Evolutionary conservation across 192 early-diverging fungal genomes (phyloP).

Genomic region (Podila verticillata): DNA sequence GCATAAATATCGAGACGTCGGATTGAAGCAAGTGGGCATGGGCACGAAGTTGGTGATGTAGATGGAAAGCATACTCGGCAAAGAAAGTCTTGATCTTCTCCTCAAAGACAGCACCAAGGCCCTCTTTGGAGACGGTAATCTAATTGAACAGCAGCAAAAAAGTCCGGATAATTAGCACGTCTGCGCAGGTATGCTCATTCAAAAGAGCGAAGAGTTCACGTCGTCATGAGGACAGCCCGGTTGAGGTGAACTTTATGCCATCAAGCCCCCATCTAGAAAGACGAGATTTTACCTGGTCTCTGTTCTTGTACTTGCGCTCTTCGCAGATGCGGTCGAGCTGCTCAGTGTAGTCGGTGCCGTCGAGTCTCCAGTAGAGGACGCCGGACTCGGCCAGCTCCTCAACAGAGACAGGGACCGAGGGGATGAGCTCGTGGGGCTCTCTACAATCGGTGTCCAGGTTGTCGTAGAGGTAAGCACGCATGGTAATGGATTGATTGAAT

Average conservation of each 20-base stretch:
- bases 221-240: no score
- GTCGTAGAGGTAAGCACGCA: conserved; percentile 80
- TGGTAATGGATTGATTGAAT: not conserved
- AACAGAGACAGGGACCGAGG: conserved; percentile 67
- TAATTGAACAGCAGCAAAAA: conserved; percentile 22
- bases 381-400: conserved; percentile 75
- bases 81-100: conserved; percentile 94
- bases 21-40: not conserved
- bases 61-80: conserved; percentile 68
- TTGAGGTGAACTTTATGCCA: no score
- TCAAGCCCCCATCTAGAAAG: no score
- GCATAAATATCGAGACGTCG: not conserved
- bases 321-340: conserved; percentile 74
- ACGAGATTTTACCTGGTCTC: conserved; percentile 71
- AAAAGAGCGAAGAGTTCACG: no score
- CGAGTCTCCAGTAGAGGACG: conserved; percentile 78
- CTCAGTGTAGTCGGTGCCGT: conserved; percentile 61
- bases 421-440: conserved; percentile 80
- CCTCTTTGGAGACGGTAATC: conserved; percentile 84
- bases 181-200: no score
- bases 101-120: conserved; percentile 87
- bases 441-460: conserved; percentile 75
- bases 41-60: not conserved
- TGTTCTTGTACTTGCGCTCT: conserved; percentile 91
- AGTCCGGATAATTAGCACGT: not conserved